phyloP scores from a whole-genome alignment of 192 early-diverging fungal species.

The Obelidium mucronatum region DNA sequence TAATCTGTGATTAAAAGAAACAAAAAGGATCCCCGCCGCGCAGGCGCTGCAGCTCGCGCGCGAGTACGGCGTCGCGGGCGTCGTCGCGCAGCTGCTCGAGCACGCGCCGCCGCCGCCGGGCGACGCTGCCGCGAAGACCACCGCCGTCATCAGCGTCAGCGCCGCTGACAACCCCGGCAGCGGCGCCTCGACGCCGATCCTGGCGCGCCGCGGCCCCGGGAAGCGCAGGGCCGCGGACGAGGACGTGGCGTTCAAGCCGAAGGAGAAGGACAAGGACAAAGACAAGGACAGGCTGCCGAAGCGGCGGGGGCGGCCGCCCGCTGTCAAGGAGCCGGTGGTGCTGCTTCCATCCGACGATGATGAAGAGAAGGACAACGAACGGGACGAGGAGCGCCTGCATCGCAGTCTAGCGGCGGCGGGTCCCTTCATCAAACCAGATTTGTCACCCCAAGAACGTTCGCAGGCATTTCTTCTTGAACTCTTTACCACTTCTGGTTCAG shows the following conservation, averaged over 20 bases:
- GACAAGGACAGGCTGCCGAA: neutral
- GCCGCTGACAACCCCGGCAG: neutral
- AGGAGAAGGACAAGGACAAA: neutral
- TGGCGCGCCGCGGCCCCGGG: neutral
- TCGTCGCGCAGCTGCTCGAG: slow-evolving; percentile 6
- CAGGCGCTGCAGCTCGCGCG: slow-evolving; percentile 18
- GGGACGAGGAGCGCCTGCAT: neutral
- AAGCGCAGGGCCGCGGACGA: neutral
- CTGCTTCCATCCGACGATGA: neutral
- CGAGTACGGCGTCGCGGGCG: slow-evolving; percentile 11
- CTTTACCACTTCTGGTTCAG: neutral
- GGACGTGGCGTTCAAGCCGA: neutral
- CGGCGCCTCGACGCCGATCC: neutral
- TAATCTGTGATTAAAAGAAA: neutral
- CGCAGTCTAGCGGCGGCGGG: neutral
- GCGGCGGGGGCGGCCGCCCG: neutral
- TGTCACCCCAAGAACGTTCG: neutral
- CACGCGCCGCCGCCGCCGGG: neutral
- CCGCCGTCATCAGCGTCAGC: neutral
- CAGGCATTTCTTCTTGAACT: neutral
- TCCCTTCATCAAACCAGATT: neutral
- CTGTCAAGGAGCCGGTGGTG: neutral
- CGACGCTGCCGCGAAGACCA: neutral
- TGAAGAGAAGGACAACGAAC: neutral
- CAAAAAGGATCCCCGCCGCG: slow-evolving; percentile 8